Conservation (phyloP, 1,139 yeast species). For the Sugiyamaella sp. region DNA sequence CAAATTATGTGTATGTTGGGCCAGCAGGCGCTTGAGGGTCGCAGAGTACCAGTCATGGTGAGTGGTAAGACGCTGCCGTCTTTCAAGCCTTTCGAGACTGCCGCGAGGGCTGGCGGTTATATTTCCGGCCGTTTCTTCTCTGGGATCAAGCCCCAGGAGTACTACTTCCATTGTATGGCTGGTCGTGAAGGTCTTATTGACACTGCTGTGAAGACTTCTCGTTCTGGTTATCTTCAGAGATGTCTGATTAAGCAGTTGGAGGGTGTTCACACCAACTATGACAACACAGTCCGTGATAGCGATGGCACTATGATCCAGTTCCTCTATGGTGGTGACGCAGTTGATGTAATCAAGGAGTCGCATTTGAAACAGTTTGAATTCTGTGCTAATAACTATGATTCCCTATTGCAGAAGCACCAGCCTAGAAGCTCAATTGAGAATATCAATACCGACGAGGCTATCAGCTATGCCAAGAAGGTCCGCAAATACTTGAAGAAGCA, state of each 20-base stretch:
- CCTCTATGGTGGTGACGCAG: constrained; percentile 96
- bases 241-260: constrained; percentile 97
- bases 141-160: constrained; percentile 98
- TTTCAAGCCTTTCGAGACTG: constrained; percentile 94
- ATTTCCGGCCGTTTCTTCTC: constrained; percentile 97
- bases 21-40: constrained; percentile 98
- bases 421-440: constrained; percentile 76
- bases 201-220: constrained; percentile 98
- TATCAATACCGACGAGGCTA: constrained; percentile 81
- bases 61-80: constrained; percentile 97
- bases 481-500: constrained; percentile 74
- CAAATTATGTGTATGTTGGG: constrained; percentile 99
- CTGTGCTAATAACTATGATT: constrained; percentile 89
- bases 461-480: constrained; percentile 78
- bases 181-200: constrained; percentile 99
- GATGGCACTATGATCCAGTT: constrained; percentile 95
- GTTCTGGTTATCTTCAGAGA: constrained; percentile 98
- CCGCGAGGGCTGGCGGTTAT: constrained; percentile 98
- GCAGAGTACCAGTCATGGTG: constrained; percentile 99
- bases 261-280: constrained; percentile 94
- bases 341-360: constrained; percentile 93
- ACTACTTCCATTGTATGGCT: constrained; percentile 99
- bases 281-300: constrained; percentile 92
- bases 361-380: constrained; percentile 92
- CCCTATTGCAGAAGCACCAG: constrained; percentile 81